phyloP scores from a whole-genome alignment of 2,329 filamentous ascomycete genomes.

The Alternaria ventricosa region DNA sequence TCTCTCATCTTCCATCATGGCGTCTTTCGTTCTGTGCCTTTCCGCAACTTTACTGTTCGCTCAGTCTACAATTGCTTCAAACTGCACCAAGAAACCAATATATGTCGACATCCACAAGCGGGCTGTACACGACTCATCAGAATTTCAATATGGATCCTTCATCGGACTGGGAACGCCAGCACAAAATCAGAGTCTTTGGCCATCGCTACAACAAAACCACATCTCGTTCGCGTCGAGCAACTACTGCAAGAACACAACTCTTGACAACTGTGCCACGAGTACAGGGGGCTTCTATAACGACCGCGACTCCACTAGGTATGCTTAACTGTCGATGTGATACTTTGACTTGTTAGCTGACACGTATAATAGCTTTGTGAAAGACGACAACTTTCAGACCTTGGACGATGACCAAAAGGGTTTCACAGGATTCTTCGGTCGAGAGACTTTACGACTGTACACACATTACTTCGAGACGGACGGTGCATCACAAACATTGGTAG shows the following conservation, averaged over 20 bases:
- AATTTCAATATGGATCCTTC: conserved; percentile 55
- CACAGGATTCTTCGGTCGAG: conserved; percentile 40
- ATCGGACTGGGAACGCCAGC: conserved; percentile 52
- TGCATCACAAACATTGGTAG: conserved; percentile 45
- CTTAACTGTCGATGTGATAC: background rate
- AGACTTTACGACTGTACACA: conserved; percentile 48
- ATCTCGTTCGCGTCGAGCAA: conserved; percentile 46
- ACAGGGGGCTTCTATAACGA: conserved; percentile 46
- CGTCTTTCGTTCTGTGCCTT: conserved; percentile 33
- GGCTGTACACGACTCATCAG: conserved; percentile 48
- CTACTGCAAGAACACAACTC: conserved; percentile 48
- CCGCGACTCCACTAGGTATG: conserved; percentile 43
- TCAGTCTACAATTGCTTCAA: conserved; percentile 47
- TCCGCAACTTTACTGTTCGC: conserved; percentile 44
- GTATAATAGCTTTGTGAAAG: conserved; percentile 29
- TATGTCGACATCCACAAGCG: conserved; percentile 55
- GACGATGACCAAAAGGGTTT: conserved; percentile 31
- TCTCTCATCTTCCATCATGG: conserved; percentile 34
- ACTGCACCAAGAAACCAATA: conserved; percentile 49
- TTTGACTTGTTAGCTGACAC: conserved; percentile 16
- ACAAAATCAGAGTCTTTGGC: conserved; percentile 55
- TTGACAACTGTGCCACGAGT: conserved; percentile 39
- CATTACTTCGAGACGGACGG: conserved; percentile 51
- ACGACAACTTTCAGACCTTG: conserved; percentile 32
- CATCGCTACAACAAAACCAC: conserved; percentile 52